Evolutionary conservation across 208 protist species (phyloP), one percentile per base, ranked within the genome.

Genomic region (Acanthamoeba rhysodes): DNA sequence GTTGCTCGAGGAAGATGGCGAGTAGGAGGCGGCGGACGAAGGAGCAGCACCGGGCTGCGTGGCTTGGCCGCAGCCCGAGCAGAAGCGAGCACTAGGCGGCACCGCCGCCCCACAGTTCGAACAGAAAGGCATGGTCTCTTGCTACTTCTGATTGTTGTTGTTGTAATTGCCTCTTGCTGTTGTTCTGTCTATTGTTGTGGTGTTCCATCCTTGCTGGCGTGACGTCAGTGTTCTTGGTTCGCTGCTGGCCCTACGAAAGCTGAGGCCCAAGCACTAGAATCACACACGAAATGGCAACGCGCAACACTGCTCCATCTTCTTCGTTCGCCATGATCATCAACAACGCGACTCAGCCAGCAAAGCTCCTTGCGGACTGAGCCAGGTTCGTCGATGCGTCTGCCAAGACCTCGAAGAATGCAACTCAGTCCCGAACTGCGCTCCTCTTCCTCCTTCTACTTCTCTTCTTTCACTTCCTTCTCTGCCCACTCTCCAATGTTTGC

Each of bases 351-450:
- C 24, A 64, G 53, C 53, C 80, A 88, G 80, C 80, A 88, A 88
- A 88, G 80, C 50, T 64, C 45, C 80, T 88, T 88, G 80, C 50
- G 80, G 80, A 88, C 80, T 88, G 80, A 88, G 80, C 80, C 80
- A 88, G 80, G 80, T 88, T 41, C 29, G 48, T 80, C 41, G 14
- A 59, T 50, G 76, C 48, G 45, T 29, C 48, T 24, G 34, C 41
- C 32, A 64, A 7, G 50, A 88, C n/a, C 50, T 22, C 50, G 50
- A 88, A 66, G 3, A 16, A 88, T 88, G 80, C 80, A 88, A 88
- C 80, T 88, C 80, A 88, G 80, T 88, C 80, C 80, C 16, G 53
- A 24, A 82, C 45, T 22, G 59, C 59, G 0, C 2, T 9, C 0
- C 10, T 9, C 45, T 34, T 27, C 74, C 18, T 34, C 20, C 57